Evolutionary conservation across 2,329 filamentous ascomycete species (phyloP).

Genomic region (Cercospora brassicicola): DNA sequence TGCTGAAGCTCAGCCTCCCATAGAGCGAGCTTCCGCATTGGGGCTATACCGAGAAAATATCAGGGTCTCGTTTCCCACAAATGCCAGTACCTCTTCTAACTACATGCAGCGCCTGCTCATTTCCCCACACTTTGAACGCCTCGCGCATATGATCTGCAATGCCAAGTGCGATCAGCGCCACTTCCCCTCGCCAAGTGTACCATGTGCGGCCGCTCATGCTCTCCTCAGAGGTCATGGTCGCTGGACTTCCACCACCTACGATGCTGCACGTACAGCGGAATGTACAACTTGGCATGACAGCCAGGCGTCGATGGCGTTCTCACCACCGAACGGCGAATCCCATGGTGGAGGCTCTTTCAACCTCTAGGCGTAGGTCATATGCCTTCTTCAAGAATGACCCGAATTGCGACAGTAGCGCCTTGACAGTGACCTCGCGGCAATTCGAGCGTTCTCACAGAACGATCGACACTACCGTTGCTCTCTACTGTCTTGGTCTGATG

Average conservation of each 20-base stretch:
- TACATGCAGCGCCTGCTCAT: neutral
- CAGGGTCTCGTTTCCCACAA: neutral
- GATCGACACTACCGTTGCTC: neutral
- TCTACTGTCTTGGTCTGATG: neutral
- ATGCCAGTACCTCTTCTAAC: neutral
- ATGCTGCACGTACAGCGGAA: neutral
- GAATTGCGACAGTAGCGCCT: neutral
- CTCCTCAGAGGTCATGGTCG: neutral
- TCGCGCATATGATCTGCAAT: conserved; percentile 3
- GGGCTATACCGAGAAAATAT: neutral
- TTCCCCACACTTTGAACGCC: neutral
- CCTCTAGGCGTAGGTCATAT: neutral
- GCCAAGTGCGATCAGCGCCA: conserved; percentile 1
- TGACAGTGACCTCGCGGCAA: neutral
- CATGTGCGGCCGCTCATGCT: neutral
- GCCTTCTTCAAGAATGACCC: neutral
- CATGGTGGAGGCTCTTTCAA: neutral
- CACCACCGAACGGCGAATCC: neutral
- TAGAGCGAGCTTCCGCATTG: neutral
- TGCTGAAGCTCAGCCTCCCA: neutral
- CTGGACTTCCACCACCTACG: neutral
- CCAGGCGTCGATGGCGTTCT: neutral
- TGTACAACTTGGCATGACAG: neutral
- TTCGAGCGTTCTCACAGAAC: neutral
- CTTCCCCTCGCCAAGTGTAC: neutral